A percentile compares a stretch with the other conserved stretches of the same genome.
phyloP scores from a whole-genome alignment of 805 yeast species.

The Blastobotrys terrestris region DNA sequence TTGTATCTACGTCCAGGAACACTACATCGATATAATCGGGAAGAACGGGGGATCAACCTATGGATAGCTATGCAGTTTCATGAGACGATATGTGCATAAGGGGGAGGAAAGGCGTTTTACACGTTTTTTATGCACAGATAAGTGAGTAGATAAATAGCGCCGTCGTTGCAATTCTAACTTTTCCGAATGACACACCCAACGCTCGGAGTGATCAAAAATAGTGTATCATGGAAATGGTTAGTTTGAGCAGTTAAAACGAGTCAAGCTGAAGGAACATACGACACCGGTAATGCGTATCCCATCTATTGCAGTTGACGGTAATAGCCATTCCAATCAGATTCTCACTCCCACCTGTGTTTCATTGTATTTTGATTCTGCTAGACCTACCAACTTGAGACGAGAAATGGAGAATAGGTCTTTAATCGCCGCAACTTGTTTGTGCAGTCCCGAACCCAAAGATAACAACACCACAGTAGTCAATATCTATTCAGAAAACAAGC shows the following conservation, averaged over 20 bases:
- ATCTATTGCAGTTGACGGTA: constrained; percentile 16
- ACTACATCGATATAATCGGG: no score
- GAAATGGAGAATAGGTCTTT: background rate
- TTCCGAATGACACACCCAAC: no score
- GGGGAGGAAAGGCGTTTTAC: no score
- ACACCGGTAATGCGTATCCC: constrained; percentile 18
- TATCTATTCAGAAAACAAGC: background rate
- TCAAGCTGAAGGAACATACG: background rate
- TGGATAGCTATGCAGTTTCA: no score
- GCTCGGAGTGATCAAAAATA: no score
- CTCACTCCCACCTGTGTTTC: constrained; percentile 3
- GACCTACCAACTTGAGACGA: background rate
- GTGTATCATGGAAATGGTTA: no score
- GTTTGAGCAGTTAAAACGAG: background rate
- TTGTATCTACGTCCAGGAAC: no score
- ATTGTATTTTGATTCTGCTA: background rate
- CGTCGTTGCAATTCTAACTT: no score
- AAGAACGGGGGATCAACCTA: no score
- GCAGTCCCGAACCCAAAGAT: background rate
- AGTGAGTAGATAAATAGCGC: no score
- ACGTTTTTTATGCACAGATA: no score
- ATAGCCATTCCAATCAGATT: constrained; percentile 3
- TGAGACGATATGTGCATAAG: no score
- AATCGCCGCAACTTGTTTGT: background rate
- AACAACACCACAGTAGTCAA: background rate